Evolutionary conservation across 2,329 filamentous ascomycete species (phyloP).

Genomic region (Pseudogymnoascus sp.): DNA sequence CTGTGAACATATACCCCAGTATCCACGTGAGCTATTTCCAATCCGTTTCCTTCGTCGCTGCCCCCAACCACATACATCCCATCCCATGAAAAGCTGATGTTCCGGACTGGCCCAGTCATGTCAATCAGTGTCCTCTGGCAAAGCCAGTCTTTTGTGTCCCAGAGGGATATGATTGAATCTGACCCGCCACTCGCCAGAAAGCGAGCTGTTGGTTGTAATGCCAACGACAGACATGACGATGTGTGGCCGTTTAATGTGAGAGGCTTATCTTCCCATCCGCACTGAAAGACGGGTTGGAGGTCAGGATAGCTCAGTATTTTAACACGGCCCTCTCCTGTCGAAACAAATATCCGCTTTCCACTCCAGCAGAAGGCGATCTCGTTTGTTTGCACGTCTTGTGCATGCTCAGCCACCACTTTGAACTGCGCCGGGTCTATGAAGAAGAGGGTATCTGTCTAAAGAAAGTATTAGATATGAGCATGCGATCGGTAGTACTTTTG

Average conservation of each 20-base stretch:
- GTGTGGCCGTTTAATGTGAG: conserved; percentile 67
- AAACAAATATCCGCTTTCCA: conserved; percentile 63
- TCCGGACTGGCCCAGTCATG: conserved; percentile 64
- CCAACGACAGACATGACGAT: conserved; percentile 61
- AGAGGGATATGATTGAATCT: conserved; percentile 68
- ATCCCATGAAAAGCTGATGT: conserved; percentile 69
- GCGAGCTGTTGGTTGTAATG: conserved; percentile 63
- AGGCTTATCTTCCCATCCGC: conserved; percentile 36
- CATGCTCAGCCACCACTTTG: conserved; percentile 50
- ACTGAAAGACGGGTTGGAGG: conserved; percentile 49
- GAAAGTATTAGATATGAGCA: conserved; percentile 51
- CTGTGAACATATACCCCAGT: conserved; percentile 67
- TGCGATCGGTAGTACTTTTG: conserved; percentile 25
- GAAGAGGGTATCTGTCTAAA: conserved; percentile 54
- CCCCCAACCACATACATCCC: conserved; percentile 69
- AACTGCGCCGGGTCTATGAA: conserved; percentile 55
- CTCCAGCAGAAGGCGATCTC: conserved; percentile 69
- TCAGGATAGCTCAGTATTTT: conserved; percentile 64
- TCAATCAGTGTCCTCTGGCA: conserved; percentile 65
- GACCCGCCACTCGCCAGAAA: conserved; percentile 70
- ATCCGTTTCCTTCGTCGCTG: conserved; percentile 62
- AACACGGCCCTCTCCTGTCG: conserved; percentile 63
- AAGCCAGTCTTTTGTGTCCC: conserved; percentile 73
- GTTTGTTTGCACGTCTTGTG: conserved; percentile 61
- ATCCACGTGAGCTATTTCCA: conserved; percentile 67